Evolutionary conservation across 306 rosid genomes (phyloP), one percentile per base, ranked within the genome.

Genomic region (Senna tora): DNA sequence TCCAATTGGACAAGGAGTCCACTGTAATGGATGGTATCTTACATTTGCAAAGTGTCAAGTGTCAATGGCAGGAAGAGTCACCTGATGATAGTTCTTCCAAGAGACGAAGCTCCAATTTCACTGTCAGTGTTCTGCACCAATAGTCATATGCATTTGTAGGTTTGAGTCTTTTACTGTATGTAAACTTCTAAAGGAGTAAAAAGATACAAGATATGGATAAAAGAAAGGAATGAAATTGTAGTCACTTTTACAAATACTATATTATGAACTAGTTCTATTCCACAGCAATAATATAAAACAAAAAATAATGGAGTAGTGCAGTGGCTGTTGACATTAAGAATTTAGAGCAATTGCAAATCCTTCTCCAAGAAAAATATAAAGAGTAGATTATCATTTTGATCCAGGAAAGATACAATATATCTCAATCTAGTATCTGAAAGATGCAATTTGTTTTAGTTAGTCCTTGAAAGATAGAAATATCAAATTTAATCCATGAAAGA

Each of bases 51-150:
- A 74, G 69, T 50, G 50, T 16, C 71, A 60, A 42, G 70, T 21
- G 8, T 46, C 34, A 30, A 65, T 9, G 59, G 55, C 76, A 43
- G 28, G 62, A 21, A 16, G 19, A 19, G 75, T 89, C 84, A 95
- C 84, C 99, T 91, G 65, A 95, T 91, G 5, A 77, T 75, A 16
- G 97, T 88, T 85, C 99, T 88, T 80, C 99, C 99, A 7, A 85
- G 84, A 74, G 92, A 95, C 36, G 95, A 91, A 17, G 99, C 99
- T 87, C 97, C 99, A 1, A 95, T 95, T 87, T 91, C 93, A 65
- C 87, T 88, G 53, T 90, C 96, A 0, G 96, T 89, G 77, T 82
- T 95, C 99, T 95, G 96, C 88, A 84, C 32, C 71, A 47, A 54
- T 73, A 75, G 46, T 53, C 45, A 73, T 21, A 59, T 62, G 39